Evolutionary conservation across 73 alveolate genomes (phyloP).

Genomic region (Halteria grandinella): DNA sequence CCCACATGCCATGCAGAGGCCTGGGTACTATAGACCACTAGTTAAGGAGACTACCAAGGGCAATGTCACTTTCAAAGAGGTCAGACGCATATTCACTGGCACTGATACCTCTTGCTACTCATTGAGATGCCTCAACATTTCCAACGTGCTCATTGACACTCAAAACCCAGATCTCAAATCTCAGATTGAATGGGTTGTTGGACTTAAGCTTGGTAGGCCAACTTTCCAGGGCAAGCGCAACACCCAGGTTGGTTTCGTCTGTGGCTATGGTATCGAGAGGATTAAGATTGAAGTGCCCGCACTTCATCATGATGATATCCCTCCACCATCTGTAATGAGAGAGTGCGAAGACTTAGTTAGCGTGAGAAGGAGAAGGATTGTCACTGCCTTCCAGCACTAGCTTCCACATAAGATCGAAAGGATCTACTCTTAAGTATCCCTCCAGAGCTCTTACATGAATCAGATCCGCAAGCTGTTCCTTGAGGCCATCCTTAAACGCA

Average conservation of each 20-base stretch:
- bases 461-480: slow-evolving; percentile 40
- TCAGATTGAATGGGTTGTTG: slow-evolving; percentile 57
- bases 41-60: slow-evolving; percentile 35
- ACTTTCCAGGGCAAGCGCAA: slow-evolving; percentile 25
- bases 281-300: slow-evolving; percentile 65
- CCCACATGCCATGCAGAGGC: slow-evolving; percentile 56
- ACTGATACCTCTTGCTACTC: slow-evolving; percentile 45
- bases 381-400: slow-evolving; percentile 46
- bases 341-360: slow-evolving; percentile 53
- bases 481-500: slow-evolving; percentile 50
- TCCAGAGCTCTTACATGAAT: slow-evolving; percentile 33
- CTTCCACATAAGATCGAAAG: slow-evolving; percentile 47
- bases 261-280: slow-evolving; percentile 66
- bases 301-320: slow-evolving; percentile 42
- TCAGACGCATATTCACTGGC: slow-evolving; percentile 52
- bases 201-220: slow-evolving; percentile 46
- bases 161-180: slow-evolving; percentile 15
- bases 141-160: slow-evolving; percentile 15
- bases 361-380: slow-evolving; percentile 33
- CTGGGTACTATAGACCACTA: slow-evolving; percentile 65
- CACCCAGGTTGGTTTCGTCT: slow-evolving; percentile 42
- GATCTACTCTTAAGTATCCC: slow-evolving; percentile 33
- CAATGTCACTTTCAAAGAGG: slow-evolving; percentile 49
- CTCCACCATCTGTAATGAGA: slow-evolving; percentile 35
- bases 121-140: slow-evolving; percentile 31